These are phyloP conservation scores for Starmera pachycereana DNA, from an alignment of 805 yeast genomes.

Conservation along the genomic window DNA sequence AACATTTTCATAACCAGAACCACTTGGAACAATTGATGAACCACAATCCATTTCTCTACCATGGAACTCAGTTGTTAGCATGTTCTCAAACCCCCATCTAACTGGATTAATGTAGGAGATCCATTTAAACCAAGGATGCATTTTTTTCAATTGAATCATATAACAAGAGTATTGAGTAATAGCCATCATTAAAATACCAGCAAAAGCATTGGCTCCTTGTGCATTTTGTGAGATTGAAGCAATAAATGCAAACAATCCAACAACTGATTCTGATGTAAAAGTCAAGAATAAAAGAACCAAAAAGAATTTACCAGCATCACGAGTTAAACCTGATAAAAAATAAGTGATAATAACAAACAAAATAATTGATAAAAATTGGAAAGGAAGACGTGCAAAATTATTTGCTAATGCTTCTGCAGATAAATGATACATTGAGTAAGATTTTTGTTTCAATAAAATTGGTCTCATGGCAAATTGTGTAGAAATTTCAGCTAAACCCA, in stretches of 20 bases:
- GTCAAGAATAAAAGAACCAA: slow-evolving; percentile 35
- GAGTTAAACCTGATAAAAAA: slow-evolving; percentile 44
- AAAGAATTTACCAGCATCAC: slow-evolving; percentile 45
- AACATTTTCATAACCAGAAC: slow-evolving; percentile 37
- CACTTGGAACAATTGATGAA: slow-evolving; percentile 47
- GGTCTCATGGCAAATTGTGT: slow-evolving; percentile 41
- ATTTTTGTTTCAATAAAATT: slow-evolving; percentile 60
- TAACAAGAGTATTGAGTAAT: slow-evolving; percentile 54
- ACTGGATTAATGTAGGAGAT: slow-evolving; percentile 48
- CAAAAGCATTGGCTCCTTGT: slow-evolving; percentile 49
- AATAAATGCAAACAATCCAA: slow-evolving; percentile 41
- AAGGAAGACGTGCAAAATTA: slow-evolving; percentile 51
- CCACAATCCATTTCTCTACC: slow-evolving; percentile 44
- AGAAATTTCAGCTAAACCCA: slow-evolving; percentile 37
- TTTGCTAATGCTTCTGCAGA: slow-evolving; percentile 63
- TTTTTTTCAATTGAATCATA: slow-evolving; percentile 46
- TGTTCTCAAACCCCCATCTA: slow-evolving; percentile 48
- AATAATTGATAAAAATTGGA: slow-evolving; percentile 37
- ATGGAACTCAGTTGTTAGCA: slow-evolving; percentile 58
- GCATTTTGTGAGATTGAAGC: slow-evolving; percentile 40
- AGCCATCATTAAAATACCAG: slow-evolving; percentile 43
- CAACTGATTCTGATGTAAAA: slow-evolving; percentile 34
- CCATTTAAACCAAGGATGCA: slow-evolving; percentile 72
- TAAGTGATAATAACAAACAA: slow-evolving; percentile 39
- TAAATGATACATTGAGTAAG: slow-evolving; percentile 63